A percentile compares a stretch with the other conserved stretches of the same genome.
Evolutionary conservation across 2,329 filamentous ascomycete genomes (phyloP).

Genomic region (Trichoderma simmonsii): DNA sequence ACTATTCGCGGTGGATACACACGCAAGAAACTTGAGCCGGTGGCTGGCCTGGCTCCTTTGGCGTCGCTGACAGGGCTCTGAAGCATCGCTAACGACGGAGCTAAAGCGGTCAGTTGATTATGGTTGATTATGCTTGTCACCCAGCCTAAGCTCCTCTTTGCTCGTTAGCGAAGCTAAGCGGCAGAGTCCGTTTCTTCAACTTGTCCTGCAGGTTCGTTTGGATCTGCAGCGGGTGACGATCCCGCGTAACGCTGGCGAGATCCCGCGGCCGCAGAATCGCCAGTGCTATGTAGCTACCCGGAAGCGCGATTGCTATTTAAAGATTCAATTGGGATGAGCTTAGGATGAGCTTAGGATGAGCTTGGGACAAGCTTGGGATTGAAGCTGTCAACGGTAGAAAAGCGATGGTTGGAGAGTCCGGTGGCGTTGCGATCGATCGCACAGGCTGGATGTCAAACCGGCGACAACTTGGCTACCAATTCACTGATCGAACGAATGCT

Average conservation of each 20-base stretch:
- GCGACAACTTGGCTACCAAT: not conserved
- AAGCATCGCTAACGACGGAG: not conserved
- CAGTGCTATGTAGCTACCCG: not conserved
- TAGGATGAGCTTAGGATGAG: not conserved
- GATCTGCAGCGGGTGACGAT: not conserved
- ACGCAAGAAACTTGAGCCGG: not conserved
- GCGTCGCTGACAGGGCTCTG: not conserved
- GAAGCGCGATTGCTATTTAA: not conserved
- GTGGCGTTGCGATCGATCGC: not conserved
- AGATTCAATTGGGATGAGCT: not conserved
- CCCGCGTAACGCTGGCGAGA: not conserved
- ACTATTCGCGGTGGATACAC: not conserved
- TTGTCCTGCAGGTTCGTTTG: not conserved
- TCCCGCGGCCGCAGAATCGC: not conserved
- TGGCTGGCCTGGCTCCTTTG: not conserved
- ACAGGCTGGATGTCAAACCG: not conserved
- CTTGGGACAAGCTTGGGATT: not conserved
- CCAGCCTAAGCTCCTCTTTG: not conserved
- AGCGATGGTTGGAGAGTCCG: accelerated
- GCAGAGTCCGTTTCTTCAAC: not conserved
- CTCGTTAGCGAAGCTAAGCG: not conserved
- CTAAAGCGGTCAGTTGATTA: not conserved
- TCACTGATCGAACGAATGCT: not conserved
- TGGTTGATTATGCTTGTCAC: not conserved
- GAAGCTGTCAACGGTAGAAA: not conserved